Base-by-base conservation (phyloP, 257 asterid species). In the Salvia miltiorrhiza region DNA sequence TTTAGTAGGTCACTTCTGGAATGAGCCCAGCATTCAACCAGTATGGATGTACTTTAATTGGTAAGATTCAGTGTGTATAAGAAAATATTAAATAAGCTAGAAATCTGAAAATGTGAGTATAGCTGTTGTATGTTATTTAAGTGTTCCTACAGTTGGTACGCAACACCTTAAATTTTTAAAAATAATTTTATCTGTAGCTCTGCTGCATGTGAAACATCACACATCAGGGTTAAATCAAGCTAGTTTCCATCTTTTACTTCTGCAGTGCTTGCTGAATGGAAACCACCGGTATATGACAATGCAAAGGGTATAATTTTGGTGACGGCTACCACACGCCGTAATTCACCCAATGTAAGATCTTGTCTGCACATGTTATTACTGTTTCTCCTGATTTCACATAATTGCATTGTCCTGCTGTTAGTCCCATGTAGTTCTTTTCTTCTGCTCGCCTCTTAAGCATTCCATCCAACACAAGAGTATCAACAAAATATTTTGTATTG, bases 261-360 rank as follows among this genome's bases (percentile, higher is more conserved):
- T 57, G 70, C 65, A 92, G 98, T 92, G 74, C 94, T 92, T 73
- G 90, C 98, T 73, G 98, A 92, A 83, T 87, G 98, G 98, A 92
- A 92, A 80, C 97, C 93, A 4, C 99, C 97, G 21, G 94, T 93
- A 9, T 90, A 93, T 75, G 95, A 87, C 76, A 88, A 93, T 73
- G 78, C 78, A 47, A 83, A 49, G 30, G 99, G 99, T 41, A 73
- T 93, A 80, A 78, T 56, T 62, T 75, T 93, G 83, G 93, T 87
- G 86, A 88, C 97, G 17, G 99, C 99, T 54, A 83, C 92, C 53
- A 93, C 99, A 68, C 96, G 96, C 47, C 96, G 97, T 49, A 93
- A 93, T 78, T 90, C 97, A 70, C 99, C 96, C 28, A 90, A 88
- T 82, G 99, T 93, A 80, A 82, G 90, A 30, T 32, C 60, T 66